phyloP scores from a whole-genome alignment of 2,329 filamentous ascomycete species.

The Hysterium pulicare region DNA sequence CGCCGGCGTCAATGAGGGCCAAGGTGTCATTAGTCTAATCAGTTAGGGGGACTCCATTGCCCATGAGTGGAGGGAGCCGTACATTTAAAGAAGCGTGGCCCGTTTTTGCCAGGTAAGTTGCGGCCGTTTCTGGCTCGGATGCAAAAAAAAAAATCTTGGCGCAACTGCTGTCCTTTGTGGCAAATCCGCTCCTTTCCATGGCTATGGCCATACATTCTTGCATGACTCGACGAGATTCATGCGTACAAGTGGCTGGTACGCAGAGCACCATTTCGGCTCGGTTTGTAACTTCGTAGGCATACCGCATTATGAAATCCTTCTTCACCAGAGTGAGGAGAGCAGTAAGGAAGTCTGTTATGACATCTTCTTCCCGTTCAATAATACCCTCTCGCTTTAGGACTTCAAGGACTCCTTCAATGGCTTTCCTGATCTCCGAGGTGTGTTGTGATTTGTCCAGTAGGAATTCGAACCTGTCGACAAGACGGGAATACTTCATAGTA shows the following conservation, averaged over 20 bases:
- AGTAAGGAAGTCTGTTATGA: constrained; percentile 7
- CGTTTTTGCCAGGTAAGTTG: no score
- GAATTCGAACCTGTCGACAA: no score
- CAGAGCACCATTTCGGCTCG: constrained; percentile 12
- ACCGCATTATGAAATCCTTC: not conserved
- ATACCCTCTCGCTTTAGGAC: not conserved
- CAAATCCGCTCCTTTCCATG: constrained; percentile 6
- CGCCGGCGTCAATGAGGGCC: constrained; percentile 13
- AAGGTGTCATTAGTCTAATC: constrained; percentile 12
- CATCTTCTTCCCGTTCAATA: constrained; percentile 8
- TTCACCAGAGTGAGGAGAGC: constrained; percentile 1
- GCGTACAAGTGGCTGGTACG: constrained; percentile 13
- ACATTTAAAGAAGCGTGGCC: no score
- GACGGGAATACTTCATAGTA: no score
- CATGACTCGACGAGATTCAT: no score
- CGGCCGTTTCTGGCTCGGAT: constrained; percentile 18
- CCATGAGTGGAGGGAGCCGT: no score
- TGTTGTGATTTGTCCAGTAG: constrained; percentile 7
- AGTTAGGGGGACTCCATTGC: no score
- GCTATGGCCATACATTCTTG: constrained; percentile 9
- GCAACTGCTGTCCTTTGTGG: constrained; percentile 4
- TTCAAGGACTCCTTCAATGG: not conserved
- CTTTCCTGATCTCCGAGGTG: constrained; percentile 1
- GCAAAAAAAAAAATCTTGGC: constrained; percentile 14
- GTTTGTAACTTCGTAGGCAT: not conserved